Conservation (phyloP, 2,329 filamentous ascomycete genomes). For the Anisogramma anomala region DNA sequence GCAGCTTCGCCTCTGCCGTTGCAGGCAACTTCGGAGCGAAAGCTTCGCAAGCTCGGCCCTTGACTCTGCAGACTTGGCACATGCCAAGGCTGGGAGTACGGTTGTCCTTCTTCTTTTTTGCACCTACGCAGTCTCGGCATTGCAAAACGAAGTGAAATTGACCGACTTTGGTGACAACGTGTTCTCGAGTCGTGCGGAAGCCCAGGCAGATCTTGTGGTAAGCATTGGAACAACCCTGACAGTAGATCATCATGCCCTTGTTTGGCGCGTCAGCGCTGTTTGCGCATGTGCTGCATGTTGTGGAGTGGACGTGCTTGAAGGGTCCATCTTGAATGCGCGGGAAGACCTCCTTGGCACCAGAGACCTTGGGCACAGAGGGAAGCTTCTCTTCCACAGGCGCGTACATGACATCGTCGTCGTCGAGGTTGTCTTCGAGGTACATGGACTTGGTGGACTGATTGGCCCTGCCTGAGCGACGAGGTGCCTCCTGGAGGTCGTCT, state of each 20-base stretch:
- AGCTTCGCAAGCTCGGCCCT: slow-evolving; percentile 59
- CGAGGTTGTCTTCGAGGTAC: slow-evolving; percentile 44
- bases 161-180: slow-evolving; percentile 76
- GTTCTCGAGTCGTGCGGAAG: slow-evolving; percentile 60
- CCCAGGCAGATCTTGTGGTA: slow-evolving; percentile 82
- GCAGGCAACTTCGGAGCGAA: slow-evolving; percentile 64
- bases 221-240: slow-evolving; percentile 77
- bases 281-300: slow-evolving; percentile 61
- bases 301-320: slow-evolving; percentile 60
- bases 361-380: slow-evolving; percentile 38
- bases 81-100: slow-evolving; percentile 57
- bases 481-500: slow-evolving; percentile 35
- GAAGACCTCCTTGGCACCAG: slow-evolving; percentile 65
- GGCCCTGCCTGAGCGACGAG: slow-evolving; percentile 37
- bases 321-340: slow-evolving; percentile 46
- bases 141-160: slow-evolving; percentile 74
- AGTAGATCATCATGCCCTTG: slow-evolving; percentile 66
- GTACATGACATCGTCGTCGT: slow-evolving; percentile 46
- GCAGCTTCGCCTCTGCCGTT: slow-evolving; percentile 71
- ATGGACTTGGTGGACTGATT: slow-evolving; percentile 34
- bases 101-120: slow-evolving; percentile 54
- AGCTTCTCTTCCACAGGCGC: slow-evolving; percentile 33
- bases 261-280: slow-evolving; percentile 38
- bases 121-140: slow-evolving; percentile 71
- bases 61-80: slow-evolving; percentile 58